phyloP scores from a whole-genome alignment of 257 asterid genomes.

The Ilex asprella region DNA sequence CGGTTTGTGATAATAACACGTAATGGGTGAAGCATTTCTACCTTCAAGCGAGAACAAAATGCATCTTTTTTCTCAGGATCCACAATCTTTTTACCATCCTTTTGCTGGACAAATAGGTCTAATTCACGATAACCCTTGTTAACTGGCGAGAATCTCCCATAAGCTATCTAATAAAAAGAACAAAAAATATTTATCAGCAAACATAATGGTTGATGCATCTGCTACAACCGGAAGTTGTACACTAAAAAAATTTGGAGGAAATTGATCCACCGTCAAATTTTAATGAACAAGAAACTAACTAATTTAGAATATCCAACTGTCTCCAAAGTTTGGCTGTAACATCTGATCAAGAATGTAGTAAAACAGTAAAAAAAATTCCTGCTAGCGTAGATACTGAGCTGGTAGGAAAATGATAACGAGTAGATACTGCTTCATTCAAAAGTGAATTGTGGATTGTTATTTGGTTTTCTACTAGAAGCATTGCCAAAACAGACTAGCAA shows the following conservation, averaged over 20 bases:
- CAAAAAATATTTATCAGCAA: not conserved
- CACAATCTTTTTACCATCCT: conserved; percentile 67
- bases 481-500: too few species aligned
- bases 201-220: conserved; percentile 1
- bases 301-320: not conserved
- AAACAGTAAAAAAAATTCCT: too few species aligned
- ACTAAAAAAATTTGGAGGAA: not conserved
- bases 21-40: conserved; percentile 78
- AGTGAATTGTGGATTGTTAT: too few species aligned
- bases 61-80: conserved; percentile 71
- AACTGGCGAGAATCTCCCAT: conserved; percentile 59
- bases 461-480: too few species aligned
- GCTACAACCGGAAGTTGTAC: too few species aligned
- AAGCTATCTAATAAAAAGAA: conserved; percentile 46
- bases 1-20: conserved; percentile 63
- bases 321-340: too few species aligned
- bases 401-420: too few species aligned
- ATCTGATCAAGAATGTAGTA: too few species aligned
- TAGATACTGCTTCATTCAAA: too few species aligned
- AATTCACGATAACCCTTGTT: conserved; percentile 57
- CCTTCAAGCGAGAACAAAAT: conserved; percentile 53
- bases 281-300: too few species aligned
- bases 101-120: conserved; percentile 62
- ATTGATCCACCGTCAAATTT: not conserved
- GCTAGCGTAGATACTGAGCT: too few species aligned